Conservation (phyloP, 169 alveolate species). For the Toxoplasma gondii region DNA sequence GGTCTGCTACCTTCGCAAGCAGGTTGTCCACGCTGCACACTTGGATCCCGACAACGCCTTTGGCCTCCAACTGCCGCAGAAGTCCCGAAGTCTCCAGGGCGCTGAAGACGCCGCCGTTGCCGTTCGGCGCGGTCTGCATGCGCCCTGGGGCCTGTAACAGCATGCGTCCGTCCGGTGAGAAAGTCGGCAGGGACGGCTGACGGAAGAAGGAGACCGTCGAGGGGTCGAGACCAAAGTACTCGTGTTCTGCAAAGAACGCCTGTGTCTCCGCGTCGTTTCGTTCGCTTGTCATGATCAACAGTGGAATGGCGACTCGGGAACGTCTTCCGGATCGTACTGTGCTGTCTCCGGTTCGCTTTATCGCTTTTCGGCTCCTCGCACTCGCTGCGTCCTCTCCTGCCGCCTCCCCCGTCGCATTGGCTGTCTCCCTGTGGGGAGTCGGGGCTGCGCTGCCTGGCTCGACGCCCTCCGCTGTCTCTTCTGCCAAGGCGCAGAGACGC, state of each 20-base stretch:
- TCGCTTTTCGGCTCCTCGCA: neutral
- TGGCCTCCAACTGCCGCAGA: neutral
- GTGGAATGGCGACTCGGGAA: neutral
- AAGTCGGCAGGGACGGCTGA: constrained; percentile 26
- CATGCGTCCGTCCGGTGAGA: neutral
- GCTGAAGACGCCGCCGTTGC: constrained; percentile 43
- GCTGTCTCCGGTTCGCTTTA: neutral
- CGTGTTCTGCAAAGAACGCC: neutral
- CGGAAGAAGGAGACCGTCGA: neutral
- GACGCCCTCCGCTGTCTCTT: neutral
- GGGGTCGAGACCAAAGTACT: neutral
- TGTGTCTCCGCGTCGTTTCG: neutral
- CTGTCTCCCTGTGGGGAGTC: no score
- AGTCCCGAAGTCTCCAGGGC: neutral
- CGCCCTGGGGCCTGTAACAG: constrained; percentile 2
- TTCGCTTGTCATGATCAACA: constrained; percentile 42
- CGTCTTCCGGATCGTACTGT: neutral
- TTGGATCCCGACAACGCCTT: constrained; percentile 1
- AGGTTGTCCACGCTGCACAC: constrained; percentile 30
- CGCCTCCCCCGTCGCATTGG: no score
- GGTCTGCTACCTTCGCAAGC: constrained; percentile 41
- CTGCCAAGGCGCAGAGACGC: neutral
- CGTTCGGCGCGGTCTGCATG: constrained; percentile 29
- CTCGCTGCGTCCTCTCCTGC: neutral
- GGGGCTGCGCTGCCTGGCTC: no score